phyloP scores from a whole-genome alignment of 2,329 filamentous ascomycete species.

The Beauveria scarabaeidicola region DNA sequence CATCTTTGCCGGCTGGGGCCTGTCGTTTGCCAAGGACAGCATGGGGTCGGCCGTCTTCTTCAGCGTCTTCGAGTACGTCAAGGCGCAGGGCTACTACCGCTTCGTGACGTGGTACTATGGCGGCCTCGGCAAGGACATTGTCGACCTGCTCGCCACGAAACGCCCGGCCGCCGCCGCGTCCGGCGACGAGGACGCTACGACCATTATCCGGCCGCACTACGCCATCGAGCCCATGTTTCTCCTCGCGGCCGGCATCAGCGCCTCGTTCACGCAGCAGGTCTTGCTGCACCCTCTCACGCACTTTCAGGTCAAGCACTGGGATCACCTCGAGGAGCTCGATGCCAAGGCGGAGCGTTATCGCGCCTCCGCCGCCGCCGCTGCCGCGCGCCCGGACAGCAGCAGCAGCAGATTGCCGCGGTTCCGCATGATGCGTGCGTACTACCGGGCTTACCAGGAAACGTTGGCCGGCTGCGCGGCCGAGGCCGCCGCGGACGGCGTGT shows the following conservation, averaged over 20 bases:
- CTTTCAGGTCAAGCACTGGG: conserved; percentile 65
- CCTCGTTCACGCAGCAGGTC: conserved; percentile 59
- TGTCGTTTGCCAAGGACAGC: conserved; percentile 62
- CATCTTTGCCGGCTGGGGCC: conserved; percentile 64
- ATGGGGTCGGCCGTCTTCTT: conserved; percentile 66
- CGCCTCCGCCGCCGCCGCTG: conserved; percentile 20
- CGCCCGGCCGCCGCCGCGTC: conserved; percentile 23
- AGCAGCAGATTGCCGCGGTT: conserved; percentile 27
- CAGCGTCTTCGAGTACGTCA: conserved; percentile 66
- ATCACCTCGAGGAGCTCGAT: conserved; percentile 64
- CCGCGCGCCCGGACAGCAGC: conserved; percentile 21
- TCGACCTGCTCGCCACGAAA: conserved; percentile 41
- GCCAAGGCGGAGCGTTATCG: conserved; percentile 43
- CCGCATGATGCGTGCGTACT: conserved; percentile 56
- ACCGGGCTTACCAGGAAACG: conserved; percentile 62
- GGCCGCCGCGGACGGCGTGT: conserved; percentile 46
- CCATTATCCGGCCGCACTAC: conserved; percentile 63
- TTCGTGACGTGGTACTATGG: conserved; percentile 67
- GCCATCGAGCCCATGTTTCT: conserved; percentile 66
- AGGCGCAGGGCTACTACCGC: conserved; percentile 61
- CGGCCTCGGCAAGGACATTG: conserved; percentile 41
- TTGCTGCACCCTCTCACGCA: conserved; percentile 64
- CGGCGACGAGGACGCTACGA: conserved; percentile 19
- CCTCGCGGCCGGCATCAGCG: conserved; percentile 58
- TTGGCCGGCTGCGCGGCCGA: conserved; percentile 50